Evolutionary conservation across 2,329 filamentous ascomycete species (phyloP), one percentile per base, ranked within the genome.

Genomic region (Cercospora zeina): DNA sequence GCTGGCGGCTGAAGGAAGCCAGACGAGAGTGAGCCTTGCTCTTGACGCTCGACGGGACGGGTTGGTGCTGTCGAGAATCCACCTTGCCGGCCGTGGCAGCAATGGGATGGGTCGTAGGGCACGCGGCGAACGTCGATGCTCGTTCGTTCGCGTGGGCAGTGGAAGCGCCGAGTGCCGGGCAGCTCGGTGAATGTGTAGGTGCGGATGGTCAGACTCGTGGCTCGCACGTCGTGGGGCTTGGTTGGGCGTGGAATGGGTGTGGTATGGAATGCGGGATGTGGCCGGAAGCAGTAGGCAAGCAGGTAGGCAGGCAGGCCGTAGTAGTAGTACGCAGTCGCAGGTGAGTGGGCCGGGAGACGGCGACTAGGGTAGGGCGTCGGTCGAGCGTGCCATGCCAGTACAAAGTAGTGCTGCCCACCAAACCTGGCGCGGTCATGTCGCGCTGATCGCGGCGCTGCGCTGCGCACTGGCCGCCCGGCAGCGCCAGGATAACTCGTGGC

Each of bases 11-110:
- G 45, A 74, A 69, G 9, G 71, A 73, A 59, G 70, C 69, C 59
- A 74, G 67, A 49, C 72, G 71, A 54, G 68, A 71, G 59, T 73
- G 72, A 55, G 71, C 69, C 59, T 71, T 71, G 55, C 69, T 65
- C 68, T 70, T 73, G 67, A 51, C 57, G 53, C 62, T 66, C 30
- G 45, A 58, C 61, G 66, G 57, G 58, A 63, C 61, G 54, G 59
- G 59, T 54, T 65, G 56, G 54, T 63, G 68, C 64, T 65, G 58
- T 63, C 58, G 62, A 67, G 70, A 71, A 71, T 73, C 72, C 72
- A 74, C 70, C 54, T 69, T 74, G 70, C 49, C 71, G 64, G 50
- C 70, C 59, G 63, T 58, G 51, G 58, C 34, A 37, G 24, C 45
- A 53, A 60, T 53, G 47, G 33, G 13, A 16, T 30, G 13, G 53